A percentile compares a stretch with the other conserved stretches of the same genome.
Evolutionary conservation across 2,329 filamentous ascomycete genomes (phyloP).

Genomic region (Microdochium nivale): DNA sequence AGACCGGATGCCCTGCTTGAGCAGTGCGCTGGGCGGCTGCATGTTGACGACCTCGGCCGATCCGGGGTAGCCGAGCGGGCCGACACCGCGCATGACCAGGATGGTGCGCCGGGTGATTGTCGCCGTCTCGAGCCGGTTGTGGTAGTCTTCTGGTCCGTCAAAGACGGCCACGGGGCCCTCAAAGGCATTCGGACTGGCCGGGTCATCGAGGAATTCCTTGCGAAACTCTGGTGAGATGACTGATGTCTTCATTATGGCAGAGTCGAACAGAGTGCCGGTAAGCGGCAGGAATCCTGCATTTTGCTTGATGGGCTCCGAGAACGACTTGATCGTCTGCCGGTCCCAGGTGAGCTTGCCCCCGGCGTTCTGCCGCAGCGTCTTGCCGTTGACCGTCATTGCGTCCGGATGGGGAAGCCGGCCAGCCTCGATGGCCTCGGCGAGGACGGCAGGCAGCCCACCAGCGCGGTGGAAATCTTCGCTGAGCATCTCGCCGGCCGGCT

Average conservation of each 20-base stretch:
- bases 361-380: conserved; percentile 32
- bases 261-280: conserved; percentile 37
- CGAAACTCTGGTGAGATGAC: conserved; percentile 37
- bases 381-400: conserved; percentile 36
- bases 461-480: conserved; percentile 46
- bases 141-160: conserved; percentile 41
- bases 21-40: conserved; percentile 33
- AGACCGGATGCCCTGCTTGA: conserved; percentile 34
- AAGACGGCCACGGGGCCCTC: conserved; percentile 37
- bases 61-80: conserved; percentile 39
- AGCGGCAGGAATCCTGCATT: conserved; percentile 44
- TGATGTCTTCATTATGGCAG: conserved; percentile 44
- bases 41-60: conserved; percentile 45
- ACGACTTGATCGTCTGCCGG: conserved; percentile 34
- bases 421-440: conserved; percentile 41
- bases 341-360: conserved; percentile 38
- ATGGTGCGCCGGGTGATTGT: conserved; percentile 32
- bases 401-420: conserved; percentile 32
- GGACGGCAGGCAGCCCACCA: conserved; percentile 41
- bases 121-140: conserved; percentile 30
- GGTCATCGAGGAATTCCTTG: conserved; percentile 32
- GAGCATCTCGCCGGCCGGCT: conserved; percentile 42
- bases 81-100: conserved; percentile 38
- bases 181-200: conserved; percentile 36
- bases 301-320: conserved; percentile 33